Evolutionary conservation across 371 early-diverging fungal genomes (phyloP), one percentile per base, ranked within the genome.

Genomic region (Syncephalastrum sp.): DNA sequence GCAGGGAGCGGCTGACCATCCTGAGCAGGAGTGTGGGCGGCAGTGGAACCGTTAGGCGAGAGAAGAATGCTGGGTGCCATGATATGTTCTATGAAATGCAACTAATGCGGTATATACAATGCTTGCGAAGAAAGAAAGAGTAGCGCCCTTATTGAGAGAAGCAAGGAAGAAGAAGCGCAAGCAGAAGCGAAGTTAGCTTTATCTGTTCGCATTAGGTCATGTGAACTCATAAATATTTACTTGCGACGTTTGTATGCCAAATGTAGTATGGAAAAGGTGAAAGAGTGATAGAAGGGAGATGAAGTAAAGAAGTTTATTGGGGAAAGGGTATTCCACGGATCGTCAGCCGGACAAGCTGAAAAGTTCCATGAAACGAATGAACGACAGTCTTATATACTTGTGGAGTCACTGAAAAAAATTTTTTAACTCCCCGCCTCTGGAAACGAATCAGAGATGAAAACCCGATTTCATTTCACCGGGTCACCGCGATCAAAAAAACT

Each of bases 291-390:
- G 46, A 27, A 43, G 29, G 45, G n/a, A 27, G 27, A 46, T 51
- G 43, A 54, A 41, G 46, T 45, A 43, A 46, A 54, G 21, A 27
- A 23, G 54, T 51, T 51, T 51, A 51, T 51, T 51, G 25, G 19
- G 33, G 27, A 65, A 67, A 68, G 69, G 61, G 75, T 73, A 61
- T 60, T 60, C 61, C 66, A 58, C 62, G 68, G 55, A 67, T 70
- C 62, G 74, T 73, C 74, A 73, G 74, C 74, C 67, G 69, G 70
- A 63, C 68, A 63, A 65, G 75, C 72, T 75, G 75, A 75, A 56
- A 69, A 61, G 61, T 61, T 60, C 54, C 54, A 61, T 60, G 44
- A 52, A 42, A 55, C 59, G 46, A 59, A 60, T 29, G 47, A 42
- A 23, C 2, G 50, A 5, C 2, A 25, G 15, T 7, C 48, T 60